phyloP scores from a whole-genome alignment of 2,329 filamentous ascomycete genomes.

The Hypoxylon sp. region DNA sequence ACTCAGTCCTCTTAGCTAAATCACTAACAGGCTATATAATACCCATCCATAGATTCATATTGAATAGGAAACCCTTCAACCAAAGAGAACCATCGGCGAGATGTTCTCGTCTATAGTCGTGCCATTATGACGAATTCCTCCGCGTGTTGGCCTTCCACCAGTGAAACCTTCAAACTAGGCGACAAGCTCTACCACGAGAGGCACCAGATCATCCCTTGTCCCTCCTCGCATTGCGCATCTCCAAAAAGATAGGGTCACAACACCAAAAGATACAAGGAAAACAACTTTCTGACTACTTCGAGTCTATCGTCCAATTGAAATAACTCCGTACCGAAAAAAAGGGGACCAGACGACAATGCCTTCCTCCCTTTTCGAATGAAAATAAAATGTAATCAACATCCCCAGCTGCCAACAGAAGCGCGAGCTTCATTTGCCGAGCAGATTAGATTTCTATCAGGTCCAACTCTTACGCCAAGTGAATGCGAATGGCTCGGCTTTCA shows the following conservation, averaged over 20 bases:
- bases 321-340: conserved; percentile 32
- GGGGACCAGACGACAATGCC: conserved; percentile 23
- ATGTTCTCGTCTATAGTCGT: conserved; percentile 23
- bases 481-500: conserved; percentile 49
- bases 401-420: conserved; percentile 51
- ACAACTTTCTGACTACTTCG: conserved; percentile 39
- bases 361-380: conserved; percentile 10
- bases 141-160: conserved; percentile 35
- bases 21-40: conserved; percentile 11
- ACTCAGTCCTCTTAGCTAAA: neutral
- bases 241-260: neutral
- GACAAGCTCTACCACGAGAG: conserved; percentile 25
- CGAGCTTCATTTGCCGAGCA: conserved; percentile 53
- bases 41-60: conserved; percentile 35
- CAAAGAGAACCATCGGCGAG: conserved; percentile 9
- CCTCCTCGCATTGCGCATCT: conserved; percentile 23
- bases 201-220: conserved; percentile 26
- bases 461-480: conserved; percentile 51
- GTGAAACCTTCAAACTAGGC: conserved; percentile 26
- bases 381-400: conserved; percentile 31
- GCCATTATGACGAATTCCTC: conserved; percentile 37
- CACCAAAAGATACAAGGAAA: conserved; percentile 25
- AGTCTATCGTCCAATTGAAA: conserved; percentile 36
- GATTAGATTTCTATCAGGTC: conserved; percentile 49
- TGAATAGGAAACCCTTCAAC: conserved; percentile 14